These are phyloP conservation scores for Blastobotrys aristatus DNA, from an alignment of 1,139 yeast species.

Conservation along the genomic window DNA sequence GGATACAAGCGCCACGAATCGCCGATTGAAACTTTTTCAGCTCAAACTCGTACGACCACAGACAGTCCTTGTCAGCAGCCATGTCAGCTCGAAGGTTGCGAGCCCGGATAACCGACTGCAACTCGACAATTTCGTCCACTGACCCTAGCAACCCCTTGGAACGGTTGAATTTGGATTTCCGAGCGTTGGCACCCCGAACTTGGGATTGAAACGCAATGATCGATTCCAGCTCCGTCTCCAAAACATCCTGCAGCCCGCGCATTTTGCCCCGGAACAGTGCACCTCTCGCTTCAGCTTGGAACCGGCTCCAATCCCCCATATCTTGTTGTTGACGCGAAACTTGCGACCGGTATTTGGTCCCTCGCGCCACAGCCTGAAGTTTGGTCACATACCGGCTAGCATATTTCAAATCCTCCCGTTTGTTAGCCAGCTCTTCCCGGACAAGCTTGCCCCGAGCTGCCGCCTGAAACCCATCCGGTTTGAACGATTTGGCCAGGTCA, in stretches of 20 bases:
- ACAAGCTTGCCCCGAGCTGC: conserved; percentile 14
- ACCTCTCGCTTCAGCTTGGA: conserved; percentile 19
- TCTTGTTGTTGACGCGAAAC: not conserved
- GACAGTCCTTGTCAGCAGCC: conserved; percentile 35
- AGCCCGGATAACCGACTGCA: conserved; percentile 37
- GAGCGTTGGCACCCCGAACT: conserved; percentile 16
- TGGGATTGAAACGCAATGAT: conserved; percentile 19
- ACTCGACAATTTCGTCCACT: conserved; percentile 27
- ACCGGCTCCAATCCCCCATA: conserved; percentile 6
- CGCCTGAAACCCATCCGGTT: conserved; percentile 14
- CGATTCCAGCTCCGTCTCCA: conserved; percentile 18
- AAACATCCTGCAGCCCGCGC: conserved; percentile 18
- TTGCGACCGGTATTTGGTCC: conserved; percentile 1
- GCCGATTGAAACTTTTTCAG: conserved; percentile 36
- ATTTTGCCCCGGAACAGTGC: conserved; percentile 19
- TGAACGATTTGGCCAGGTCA: not conserved
- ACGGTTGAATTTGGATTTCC: conserved; percentile 11
- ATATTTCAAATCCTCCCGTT: not conserved
- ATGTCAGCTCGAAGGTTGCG: conserved; percentile 27
- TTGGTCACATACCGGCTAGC: not conserved
- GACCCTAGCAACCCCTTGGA: conserved; percentile 3
- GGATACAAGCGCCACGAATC: conserved; percentile 48
- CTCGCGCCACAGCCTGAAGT: conserved; percentile 13
- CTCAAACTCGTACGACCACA: conserved; percentile 25
- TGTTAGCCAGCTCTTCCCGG: not conserved